Base-by-base conservation (phyloP, 1,284 basidiomycete species). In the Microbotryum intermedium region DNA sequence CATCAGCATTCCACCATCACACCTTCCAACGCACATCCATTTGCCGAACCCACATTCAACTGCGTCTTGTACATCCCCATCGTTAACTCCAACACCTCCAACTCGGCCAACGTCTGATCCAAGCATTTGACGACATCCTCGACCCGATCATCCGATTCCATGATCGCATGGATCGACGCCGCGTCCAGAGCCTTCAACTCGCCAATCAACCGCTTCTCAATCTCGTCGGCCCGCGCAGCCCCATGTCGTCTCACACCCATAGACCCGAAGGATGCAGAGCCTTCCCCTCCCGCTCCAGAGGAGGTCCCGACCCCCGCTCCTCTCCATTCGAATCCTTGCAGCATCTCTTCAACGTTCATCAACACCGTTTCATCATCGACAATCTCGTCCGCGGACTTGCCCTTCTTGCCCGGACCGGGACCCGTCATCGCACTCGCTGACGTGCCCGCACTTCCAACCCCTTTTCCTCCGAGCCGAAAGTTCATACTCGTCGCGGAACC, bases 111-210 rank as follows among this genome's bases (percentile, higher is more conserved):
- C 9, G 70, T 66, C 28, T 71, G 71, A 59, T 73, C 72, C 30
- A 73, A 60, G 45, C 85, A 87, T 66, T 87, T 85, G 69, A 97
- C 76, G 9, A 98, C 92, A n/a, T 86, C 78, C 46, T 81, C 82
- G 54, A 98, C 85, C 25, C 94, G 83, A 59, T 83, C 81, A 63
- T 83, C 94, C 7, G 88, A 88, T 76, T 97, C 94, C 55, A 98
- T 81, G 77, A 97, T 95, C 1, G 93, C 95, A 74, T 97, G 89
- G 28, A 97, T 90, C 72, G 94, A 97, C 10, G 94, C 94, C 79
- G 88, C 92, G 66, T 97, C 92, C 42, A 97, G 76, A 25, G 92
- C 91, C 77, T 84, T 82, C 47, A 97, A 77, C 71, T 97, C 92
- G 65, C 92, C 88, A 52, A 89, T 72, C 47, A 97, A 75, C 64